phyloP scores from a whole-genome alignment of 306 rosid genomes.

The Elaeagnus macrophylla region DNA sequence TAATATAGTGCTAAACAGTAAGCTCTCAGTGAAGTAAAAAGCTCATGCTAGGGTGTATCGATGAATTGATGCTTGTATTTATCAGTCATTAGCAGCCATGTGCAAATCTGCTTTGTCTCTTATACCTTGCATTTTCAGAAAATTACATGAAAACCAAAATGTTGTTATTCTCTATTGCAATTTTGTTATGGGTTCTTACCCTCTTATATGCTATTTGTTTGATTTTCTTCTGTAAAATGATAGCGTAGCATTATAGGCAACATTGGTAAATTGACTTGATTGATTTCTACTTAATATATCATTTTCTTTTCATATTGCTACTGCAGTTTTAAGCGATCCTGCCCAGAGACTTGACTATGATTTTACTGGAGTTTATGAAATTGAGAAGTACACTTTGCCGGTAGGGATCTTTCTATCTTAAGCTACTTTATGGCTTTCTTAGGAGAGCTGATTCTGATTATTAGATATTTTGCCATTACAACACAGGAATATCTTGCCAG shows the following conservation, averaged over 20 bases:
- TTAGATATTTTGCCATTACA: constrained; percentile 4
- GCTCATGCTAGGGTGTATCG: neutral
- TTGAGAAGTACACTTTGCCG: constrained; percentile 62
- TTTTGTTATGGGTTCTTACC: no score
- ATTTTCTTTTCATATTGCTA: constrained; percentile 10
- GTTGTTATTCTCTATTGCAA: neutral
- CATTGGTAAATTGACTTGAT: neutral
- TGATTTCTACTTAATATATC: neutral
- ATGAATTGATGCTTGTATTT: neutral
- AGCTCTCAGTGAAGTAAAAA: neutral
- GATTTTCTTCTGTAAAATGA: neutral
- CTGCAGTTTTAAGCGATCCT: constrained; percentile 59
- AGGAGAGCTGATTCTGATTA: neutral
- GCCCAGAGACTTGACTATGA: constrained; percentile 56
- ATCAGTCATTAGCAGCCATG: neutral
- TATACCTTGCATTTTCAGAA: neutral
- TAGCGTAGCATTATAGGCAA: no score
- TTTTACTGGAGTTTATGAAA: constrained; percentile 52
- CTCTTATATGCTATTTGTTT: neutral
- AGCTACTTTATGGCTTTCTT: neutral
- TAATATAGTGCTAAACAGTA: neutral
- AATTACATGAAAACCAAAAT: neutral
- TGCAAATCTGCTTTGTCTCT: neutral
- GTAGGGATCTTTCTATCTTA: constrained; percentile 23
- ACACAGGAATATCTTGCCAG: constrained; percentile 69